Percentiles rank a stretch among this genome's conserved stretches.
These are phyloP conservation scores for Penicillium sp. DNA, from an alignment of 2,329 filamentous ascomycete species.

Conservation along the genomic window DNA sequence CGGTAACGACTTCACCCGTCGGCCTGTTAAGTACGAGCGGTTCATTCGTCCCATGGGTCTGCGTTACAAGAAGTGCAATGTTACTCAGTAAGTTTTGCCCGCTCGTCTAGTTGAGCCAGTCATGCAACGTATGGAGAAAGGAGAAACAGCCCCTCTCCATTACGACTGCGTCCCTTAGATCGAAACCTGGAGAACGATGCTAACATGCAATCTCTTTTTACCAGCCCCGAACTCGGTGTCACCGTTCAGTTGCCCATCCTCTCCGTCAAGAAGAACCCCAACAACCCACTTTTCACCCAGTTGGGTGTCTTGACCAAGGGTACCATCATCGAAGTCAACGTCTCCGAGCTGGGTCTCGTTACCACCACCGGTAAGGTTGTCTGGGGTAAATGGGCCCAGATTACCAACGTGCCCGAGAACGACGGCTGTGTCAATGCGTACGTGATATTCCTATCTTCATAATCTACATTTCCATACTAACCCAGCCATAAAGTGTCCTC, in stretches of 20 bases:
- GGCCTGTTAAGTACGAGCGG: conserved; percentile 77
- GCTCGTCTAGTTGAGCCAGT: neutral
- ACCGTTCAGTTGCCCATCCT: conserved; percentile 87
- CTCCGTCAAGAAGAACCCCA: conserved; percentile 81
- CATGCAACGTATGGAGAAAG: neutral
- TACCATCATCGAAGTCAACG: conserved; percentile 88
- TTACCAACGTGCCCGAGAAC: conserved; percentile 61
- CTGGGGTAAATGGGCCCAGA: conserved; percentile 84
- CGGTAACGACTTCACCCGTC: conserved; percentile 83
- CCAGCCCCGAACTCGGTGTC: conserved; percentile 73
- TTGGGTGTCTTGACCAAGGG: conserved; percentile 88
- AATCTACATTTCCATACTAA: neutral
- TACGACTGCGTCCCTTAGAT: neutral
- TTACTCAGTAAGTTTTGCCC: conserved; percentile 53
- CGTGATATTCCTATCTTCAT: neutral
- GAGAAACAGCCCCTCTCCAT: neutral
- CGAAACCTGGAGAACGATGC: conserved; percentile 7
- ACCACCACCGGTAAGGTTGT: conserved; percentile 92
- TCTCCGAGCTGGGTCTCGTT: conserved; percentile 86
- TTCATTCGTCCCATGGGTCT: conserved; percentile 80
- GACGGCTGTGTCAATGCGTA: conserved; percentile 66
- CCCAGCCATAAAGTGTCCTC: conserved; percentile 26
- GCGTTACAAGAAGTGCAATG: conserved; percentile 78
- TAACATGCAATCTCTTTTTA: conserved; percentile 15
- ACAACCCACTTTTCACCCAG: conserved; percentile 90